Evolutionary conservation across 2,329 filamentous ascomycete species (phyloP).

Genomic region (Periconia digitata): DNA sequence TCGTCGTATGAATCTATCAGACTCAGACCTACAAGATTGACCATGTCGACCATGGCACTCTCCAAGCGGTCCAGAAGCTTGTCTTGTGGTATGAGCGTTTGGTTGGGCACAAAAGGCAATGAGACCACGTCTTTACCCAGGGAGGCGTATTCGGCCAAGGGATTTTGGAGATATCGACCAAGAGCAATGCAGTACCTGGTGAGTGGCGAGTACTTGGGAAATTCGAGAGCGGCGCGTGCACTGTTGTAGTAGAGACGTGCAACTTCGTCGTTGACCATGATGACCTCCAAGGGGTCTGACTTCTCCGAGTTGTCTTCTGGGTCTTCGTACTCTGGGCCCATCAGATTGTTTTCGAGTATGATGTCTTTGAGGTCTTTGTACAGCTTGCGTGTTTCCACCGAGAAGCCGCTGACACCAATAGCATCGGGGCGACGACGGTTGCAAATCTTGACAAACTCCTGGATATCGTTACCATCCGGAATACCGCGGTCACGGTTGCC

Average conservation of each 20-base stretch:
- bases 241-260: conserved; percentile 96
- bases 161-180: conserved; percentile 90
- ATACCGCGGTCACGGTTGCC: conserved; percentile 67
- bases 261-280: conserved; percentile 94
- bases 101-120: conserved; percentile 84
- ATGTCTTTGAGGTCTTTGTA: conserved; percentile 79
- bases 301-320: conserved; percentile 69
- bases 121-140: conserved; percentile 86
- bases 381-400: conserved; percentile 81
- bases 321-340: conserved; percentile 80
- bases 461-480: conserved; percentile 65
- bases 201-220: conserved; percentile 76
- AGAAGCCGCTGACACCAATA: conserved; percentile 84
- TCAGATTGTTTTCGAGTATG: conserved; percentile 74
- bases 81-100: conserved; percentile 84
- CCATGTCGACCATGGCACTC: conserved; percentile 97
- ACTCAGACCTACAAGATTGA: conserved; percentile 93
- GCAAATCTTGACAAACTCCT: conserved; percentile 76
- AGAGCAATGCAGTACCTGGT: conserved; percentile 88
- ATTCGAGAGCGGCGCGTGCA: conserved; percentile 73
- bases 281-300: conserved; percentile 79
- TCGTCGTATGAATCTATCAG: conserved; percentile 89
- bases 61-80: conserved; percentile 85
- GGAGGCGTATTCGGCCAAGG: conserved; percentile 93
- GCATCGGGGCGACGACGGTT: conserved; percentile 84